Conservation (phyloP, 768 basidiomycete species). For the Hypholoma sublateritium region DNA sequence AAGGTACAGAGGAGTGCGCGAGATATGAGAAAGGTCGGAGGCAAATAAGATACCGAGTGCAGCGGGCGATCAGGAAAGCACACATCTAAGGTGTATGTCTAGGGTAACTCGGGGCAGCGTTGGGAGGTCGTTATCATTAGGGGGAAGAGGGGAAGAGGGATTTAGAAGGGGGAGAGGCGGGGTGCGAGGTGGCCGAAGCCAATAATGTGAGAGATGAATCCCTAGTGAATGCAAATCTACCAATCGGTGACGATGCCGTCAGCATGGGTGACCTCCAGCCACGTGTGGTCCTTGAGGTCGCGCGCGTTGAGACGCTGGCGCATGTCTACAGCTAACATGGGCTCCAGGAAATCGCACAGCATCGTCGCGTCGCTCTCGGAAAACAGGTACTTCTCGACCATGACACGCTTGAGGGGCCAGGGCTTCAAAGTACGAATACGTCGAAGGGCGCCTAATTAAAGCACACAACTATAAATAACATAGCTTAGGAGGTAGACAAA, state of each 20-base stretch:
- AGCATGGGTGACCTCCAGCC: slow-evolving; percentile 51
- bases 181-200: not conserved
- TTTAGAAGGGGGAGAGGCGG: not conserved
- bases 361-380: slow-evolving; percentile 52
- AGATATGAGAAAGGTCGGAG: slow-evolving; percentile 1
- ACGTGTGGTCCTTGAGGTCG: slow-evolving; percentile 73
- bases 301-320: slow-evolving; percentile 66
- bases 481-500: not conserved
- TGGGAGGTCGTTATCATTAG: slow-evolving; percentile 5
- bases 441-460: slow-evolving; percentile 55
- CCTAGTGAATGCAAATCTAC: slow-evolving; percentile 22
- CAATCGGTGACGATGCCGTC: slow-evolving; percentile 47
- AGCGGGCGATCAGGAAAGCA: not conserved
- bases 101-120: slow-evolving; percentile 1
- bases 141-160: not conserved
- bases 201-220: not conserved
- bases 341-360: slow-evolving; percentile 67
- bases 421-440: slow-evolving; percentile 75
- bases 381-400: slow-evolving; percentile 88
- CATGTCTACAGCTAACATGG: slow-evolving; percentile 76
- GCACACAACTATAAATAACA: not conserved
- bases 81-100: slow-evolving; percentile 18
- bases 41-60: slow-evolving; percentile 3
- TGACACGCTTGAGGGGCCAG: slow-evolving; percentile 81
- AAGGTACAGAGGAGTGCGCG: slow-evolving; percentile 6